Evolutionary conservation across 495 filamentous ascomycete species (phyloP).

Genomic region (Penicillium verhagenii): DNA sequence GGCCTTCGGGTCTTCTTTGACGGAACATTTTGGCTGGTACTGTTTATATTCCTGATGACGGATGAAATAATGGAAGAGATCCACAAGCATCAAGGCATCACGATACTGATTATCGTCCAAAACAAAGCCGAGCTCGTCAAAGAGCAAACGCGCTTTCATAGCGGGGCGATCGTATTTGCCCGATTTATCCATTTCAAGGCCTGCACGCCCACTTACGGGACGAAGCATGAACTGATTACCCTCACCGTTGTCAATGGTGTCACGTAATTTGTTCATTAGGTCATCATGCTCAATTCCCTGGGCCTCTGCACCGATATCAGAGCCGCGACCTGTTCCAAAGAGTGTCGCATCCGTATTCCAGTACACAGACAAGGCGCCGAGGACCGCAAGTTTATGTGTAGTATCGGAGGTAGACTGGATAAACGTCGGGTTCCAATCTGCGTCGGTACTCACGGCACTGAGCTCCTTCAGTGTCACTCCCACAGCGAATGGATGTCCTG

Average conservation of each 20-base stretch:
- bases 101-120: conserved; percentile 96
- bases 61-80: conserved; percentile 97
- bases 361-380: conserved; percentile 87
- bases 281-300: conserved; percentile 67
- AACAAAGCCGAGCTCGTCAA: conserved; percentile 94
- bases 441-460: conserved; percentile 92
- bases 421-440: conserved; percentile 89
- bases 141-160: conserved; percentile 85
- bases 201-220: conserved; percentile 88
- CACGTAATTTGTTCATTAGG: conserved; percentile 70
- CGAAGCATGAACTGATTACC: conserved; percentile 92
- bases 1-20: conserved; percentile 86
- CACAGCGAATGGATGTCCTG: conserved; percentile 90
- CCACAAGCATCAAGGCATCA: conserved; percentile 94
- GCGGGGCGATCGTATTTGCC: conserved; percentile 76
- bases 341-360: conserved; percentile 94
- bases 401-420: conserved; percentile 79
- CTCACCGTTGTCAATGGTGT: conserved; percentile 71
- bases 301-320: conserved; percentile 59
- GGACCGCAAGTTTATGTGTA: conserved; percentile 87
- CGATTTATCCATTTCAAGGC: conserved; percentile 89
- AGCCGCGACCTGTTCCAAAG: conserved; percentile 69
- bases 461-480: conserved; percentile 92
- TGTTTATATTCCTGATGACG: conserved; percentile 97
- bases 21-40: conserved; percentile 77